phyloP scores from a whole-genome alignment of 2,329 filamentous ascomycete genomes.

The Neurospora sp. region DNA sequence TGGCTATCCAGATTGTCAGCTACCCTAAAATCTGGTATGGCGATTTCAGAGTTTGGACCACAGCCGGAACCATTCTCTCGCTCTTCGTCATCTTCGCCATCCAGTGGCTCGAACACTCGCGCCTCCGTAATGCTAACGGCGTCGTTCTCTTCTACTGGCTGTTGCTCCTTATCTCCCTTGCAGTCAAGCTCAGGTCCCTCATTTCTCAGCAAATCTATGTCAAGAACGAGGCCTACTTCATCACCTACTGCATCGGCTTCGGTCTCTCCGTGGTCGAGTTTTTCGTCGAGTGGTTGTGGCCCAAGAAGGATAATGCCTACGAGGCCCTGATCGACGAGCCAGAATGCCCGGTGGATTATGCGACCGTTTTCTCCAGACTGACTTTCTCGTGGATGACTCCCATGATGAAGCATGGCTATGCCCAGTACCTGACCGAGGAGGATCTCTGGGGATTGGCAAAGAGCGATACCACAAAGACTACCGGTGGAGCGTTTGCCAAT shows the following conservation, averaged over 20 bases:
- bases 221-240: slow-evolving; percentile 61
- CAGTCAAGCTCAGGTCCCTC: slow-evolving; percentile 77
- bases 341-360: slow-evolving; percentile 73
- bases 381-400: slow-evolving; percentile 99
- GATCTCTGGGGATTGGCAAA: slow-evolving; percentile 88
- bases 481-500: slow-evolving; percentile 57
- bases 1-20: slow-evolving; percentile 62
- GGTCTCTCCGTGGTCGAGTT: slow-evolving; percentile 64
- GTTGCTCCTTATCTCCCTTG: slow-evolving; percentile 66
- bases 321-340: slow-evolving; percentile 48
- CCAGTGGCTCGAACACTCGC: slow-evolving; percentile 79
- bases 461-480: slow-evolving; percentile 67
- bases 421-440: slow-evolving; percentile 82
- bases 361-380: slow-evolving; percentile 83
- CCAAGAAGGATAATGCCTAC: slow-evolving; percentile 60
- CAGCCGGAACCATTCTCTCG: slow-evolving; percentile 60
- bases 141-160: slow-evolving; percentile 91
- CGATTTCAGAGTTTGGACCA: slow-evolving; percentile 82
- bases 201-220: slow-evolving; percentile 65
- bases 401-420: slow-evolving; percentile 92
- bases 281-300: slow-evolving; percentile 73
- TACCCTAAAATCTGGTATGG: slow-evolving; percentile 61
- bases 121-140: slow-evolving; percentile 75
- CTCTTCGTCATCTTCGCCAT: slow-evolving; percentile 65
- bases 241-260: slow-evolving; percentile 62